phyloP scores from a whole-genome alignment of 345 rosid species.

The Adansonia digitata region DNA sequence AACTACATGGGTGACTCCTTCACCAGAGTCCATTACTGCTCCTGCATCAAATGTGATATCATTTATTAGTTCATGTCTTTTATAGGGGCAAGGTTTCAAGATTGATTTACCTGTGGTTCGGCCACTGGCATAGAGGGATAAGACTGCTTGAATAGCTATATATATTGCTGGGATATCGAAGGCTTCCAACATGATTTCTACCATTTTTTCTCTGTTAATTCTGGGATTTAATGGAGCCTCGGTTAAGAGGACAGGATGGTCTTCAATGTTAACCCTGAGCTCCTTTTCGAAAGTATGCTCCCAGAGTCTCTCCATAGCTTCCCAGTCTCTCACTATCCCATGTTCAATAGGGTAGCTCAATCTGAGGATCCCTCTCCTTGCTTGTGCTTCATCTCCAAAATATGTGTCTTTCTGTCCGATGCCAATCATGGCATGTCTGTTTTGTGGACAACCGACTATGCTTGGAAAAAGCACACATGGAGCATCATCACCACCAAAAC shows the following conservation, averaged over 20 bases:
- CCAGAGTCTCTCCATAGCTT: conserved; percentile 29
- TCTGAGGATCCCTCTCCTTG: conserved; percentile 19
- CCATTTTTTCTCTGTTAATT: conserved; percentile 27
- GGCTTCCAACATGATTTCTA: conserved; percentile 10
- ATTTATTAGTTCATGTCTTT: neutral
- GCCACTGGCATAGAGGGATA: conserved; percentile 25
- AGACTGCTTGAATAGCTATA: conserved; percentile 24
- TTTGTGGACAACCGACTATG: conserved; percentile 22
- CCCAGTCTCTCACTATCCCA: conserved; percentile 23
- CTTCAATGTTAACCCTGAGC: conserved; percentile 15
- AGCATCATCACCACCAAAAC: conserved; percentile 33
- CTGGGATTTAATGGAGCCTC: conserved; percentile 28
- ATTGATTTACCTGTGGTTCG: conserved; percentile 19
- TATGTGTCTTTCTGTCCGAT: conserved; percentile 21
- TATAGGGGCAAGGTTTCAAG: neutral
- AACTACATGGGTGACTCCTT: conserved; percentile 19
- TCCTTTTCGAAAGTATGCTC: conserved; percentile 14
- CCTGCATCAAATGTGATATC: conserved; percentile 4
- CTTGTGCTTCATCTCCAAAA: conserved; percentile 24
- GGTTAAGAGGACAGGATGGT: conserved; percentile 31
- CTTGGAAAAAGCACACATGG: conserved; percentile 22
- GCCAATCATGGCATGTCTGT: conserved; percentile 20
- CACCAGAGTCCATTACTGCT: conserved; percentile 18
- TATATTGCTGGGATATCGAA: conserved; percentile 23
- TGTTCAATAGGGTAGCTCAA: conserved; percentile 21